These are phyloP conservation scores for Sporothrix mexicana DNA, from an alignment of 2,329 filamentous ascomycete species.

Conservation along the genomic window DNA sequence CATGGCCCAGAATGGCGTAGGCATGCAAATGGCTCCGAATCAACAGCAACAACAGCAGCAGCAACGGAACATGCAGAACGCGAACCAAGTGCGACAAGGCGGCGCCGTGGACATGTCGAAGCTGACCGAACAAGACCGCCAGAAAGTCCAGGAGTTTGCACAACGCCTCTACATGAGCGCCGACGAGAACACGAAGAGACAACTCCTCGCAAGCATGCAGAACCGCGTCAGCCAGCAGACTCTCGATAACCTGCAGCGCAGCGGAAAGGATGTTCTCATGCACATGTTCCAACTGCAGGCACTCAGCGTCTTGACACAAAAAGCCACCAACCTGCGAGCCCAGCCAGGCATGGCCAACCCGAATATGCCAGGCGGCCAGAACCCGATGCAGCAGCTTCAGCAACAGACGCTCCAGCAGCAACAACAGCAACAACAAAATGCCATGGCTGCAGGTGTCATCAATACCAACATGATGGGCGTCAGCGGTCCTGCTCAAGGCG, in stretches of 20 bases:
- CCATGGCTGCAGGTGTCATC: slow-evolving; percentile 39
- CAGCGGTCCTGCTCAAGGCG: slow-evolving; percentile 43
- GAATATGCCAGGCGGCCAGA: slow-evolving; percentile 30
- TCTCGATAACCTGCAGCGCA: slow-evolving; percentile 51
- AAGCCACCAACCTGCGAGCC: slow-evolving; percentile 40
- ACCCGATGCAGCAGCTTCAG: slow-evolving; percentile 41
- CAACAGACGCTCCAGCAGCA: slow-evolving; percentile 36
- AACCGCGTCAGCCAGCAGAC: slow-evolving; percentile 49
- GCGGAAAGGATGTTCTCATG: slow-evolving; percentile 57
- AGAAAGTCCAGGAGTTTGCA: slow-evolving; percentile 55
- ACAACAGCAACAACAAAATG: slow-evolving; percentile 32
- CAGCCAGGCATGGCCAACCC: slow-evolving; percentile 34
- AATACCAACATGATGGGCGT: slow-evolving; percentile 48
- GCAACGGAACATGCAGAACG: slow-evolving; percentile 44
- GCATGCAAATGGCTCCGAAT: slow-evolving; percentile 51
- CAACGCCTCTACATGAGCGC: slow-evolving; percentile 49
- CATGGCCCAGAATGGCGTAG: slow-evolving; percentile 38
- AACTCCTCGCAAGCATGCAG: slow-evolving; percentile 50
- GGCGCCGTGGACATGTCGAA: slow-evolving; percentile 46
- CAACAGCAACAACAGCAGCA: slow-evolving; percentile 44
- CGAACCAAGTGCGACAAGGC: slow-evolving; percentile 44
- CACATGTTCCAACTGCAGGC: slow-evolving; percentile 57
- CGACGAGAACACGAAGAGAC: slow-evolving; percentile 54
- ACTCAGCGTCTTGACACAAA: slow-evolving; percentile 40
- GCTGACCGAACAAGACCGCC: slow-evolving; percentile 52